phyloP scores from a whole-genome alignment of 208 protist genomes.

The Porcisia hertigi region DNA sequence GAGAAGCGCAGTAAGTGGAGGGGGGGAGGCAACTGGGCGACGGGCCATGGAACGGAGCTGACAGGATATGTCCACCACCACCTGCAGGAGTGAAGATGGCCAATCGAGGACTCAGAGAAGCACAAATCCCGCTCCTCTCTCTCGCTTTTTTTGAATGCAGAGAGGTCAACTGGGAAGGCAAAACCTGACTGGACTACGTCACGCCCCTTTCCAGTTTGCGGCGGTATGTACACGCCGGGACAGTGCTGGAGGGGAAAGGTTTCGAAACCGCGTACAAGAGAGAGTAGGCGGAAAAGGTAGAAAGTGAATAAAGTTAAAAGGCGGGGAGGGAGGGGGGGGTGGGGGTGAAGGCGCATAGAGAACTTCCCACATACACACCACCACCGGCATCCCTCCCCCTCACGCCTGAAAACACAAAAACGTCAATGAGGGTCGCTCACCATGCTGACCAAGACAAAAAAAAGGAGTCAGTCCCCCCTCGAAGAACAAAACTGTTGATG shows the following conservation, averaged over 20 bases:
- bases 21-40: not conserved
- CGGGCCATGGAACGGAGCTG: not conserved
- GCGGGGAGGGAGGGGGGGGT: not conserved
- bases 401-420: not conserved
- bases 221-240: not conserved
- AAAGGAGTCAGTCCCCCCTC: not conserved
- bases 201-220: conserved; percentile 2
- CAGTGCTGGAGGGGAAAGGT: not conserved
- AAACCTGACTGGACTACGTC: not conserved
- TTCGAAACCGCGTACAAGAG: not conserved
- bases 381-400: no score
- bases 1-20: not conserved
- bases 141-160: not conserved
- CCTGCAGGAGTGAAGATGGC: not conserved
- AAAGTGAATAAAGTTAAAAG: not conserved
- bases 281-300: not conserved
- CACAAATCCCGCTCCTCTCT: conserved; percentile 4
- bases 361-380: no score
- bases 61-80: not conserved
- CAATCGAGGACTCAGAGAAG: not conserved
- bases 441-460: conserved; percentile 4
- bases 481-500: conserved; percentile 2
- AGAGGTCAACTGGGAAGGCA: not conserved
- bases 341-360: not conserved
- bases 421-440: not conserved